Conservation (phyloP, 495 filamentous ascomycete genomes). For the Monascus purpureus region DNA sequence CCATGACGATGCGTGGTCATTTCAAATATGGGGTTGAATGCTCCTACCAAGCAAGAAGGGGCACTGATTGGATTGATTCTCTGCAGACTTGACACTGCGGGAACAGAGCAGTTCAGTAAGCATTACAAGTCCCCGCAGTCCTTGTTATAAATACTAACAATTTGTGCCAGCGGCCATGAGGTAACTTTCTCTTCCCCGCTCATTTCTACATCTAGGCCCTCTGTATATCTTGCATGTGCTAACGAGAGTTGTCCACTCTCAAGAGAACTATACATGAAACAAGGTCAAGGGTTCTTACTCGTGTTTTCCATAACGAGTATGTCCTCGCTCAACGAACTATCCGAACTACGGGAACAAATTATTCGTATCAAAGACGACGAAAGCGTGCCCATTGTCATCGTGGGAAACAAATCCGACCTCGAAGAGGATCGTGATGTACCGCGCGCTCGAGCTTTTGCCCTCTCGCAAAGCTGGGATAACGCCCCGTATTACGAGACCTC, state of each 20-base stretch:
- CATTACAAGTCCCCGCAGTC: no score
- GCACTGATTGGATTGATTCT: slow-evolving; percentile 4
- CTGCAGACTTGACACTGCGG: slow-evolving; percentile 79
- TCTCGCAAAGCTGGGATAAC: slow-evolving; percentile 78
- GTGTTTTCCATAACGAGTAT: slow-evolving; percentile 93
- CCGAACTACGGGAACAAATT: slow-evolving; percentile 86
- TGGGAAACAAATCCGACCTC: slow-evolving; percentile 94
- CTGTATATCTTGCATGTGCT: no score
- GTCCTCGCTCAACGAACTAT: slow-evolving; percentile 73
- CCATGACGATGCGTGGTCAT: slow-evolving; percentile 1
- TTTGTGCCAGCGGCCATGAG: slow-evolving; percentile 47
- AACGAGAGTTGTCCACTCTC: no score
- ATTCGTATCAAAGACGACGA: slow-evolving; percentile 94
- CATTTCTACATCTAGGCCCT: no score
- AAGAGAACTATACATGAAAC: slow-evolving; percentile 93
- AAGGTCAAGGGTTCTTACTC: slow-evolving; percentile 89
- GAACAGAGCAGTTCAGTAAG: slow-evolving; percentile 97
- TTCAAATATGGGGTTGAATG: background rate
- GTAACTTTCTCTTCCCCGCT: slow-evolving; percentile 23
- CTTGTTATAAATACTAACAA: slow-evolving; percentile 26
- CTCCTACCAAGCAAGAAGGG: slow-evolving; percentile 1
- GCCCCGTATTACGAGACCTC: slow-evolving; percentile 93
- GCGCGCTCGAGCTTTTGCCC: slow-evolving; percentile 66
- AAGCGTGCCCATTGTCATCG: slow-evolving; percentile 83
- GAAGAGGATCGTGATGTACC: slow-evolving; percentile 83